These are phyloP conservation scores for Baeospora myosura DNA, from an alignment of 1,284 basidiomycete genomes.

Conservation along the genomic window DNA sequence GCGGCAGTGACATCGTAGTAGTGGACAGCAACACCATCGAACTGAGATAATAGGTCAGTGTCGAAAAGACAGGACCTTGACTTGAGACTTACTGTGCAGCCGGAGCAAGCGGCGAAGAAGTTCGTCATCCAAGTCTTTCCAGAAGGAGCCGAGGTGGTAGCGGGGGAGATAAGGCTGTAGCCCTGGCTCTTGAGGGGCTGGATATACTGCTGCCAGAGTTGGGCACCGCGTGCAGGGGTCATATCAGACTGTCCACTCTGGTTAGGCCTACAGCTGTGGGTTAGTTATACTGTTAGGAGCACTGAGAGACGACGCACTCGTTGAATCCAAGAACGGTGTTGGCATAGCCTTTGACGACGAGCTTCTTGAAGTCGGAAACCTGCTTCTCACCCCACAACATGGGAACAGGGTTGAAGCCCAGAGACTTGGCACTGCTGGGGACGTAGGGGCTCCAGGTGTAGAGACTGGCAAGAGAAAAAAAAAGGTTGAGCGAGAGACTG, in stretches of 20 bases:
- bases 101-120: slow-evolving; percentile 46
- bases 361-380: slow-evolving; percentile 31
- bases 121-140: slow-evolving; percentile 53
- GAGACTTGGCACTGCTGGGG: slow-evolving; percentile 26
- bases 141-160: slow-evolving; percentile 52
- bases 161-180: slow-evolving; percentile 57
- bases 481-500: background rate
- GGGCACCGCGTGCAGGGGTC: slow-evolving; percentile 37
- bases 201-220: slow-evolving; percentile 58
- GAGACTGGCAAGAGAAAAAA: slow-evolving; percentile 27
- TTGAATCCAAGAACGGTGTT: slow-evolving; percentile 58
- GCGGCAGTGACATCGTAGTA: slow-evolving; percentile 50
- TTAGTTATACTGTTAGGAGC: slow-evolving; percentile 5
- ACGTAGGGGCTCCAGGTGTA: slow-evolving; percentile 52
- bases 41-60: slow-evolving; percentile 25
- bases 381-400: slow-evolving; percentile 61
- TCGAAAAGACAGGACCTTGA: background rate
- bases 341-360: slow-evolving; percentile 43
- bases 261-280: slow-evolving; percentile 31
- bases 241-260: slow-evolving; percentile 53
- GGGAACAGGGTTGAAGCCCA: slow-evolving; percentile 47
- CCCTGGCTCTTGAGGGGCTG: slow-evolving; percentile 50
- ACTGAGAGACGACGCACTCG: slow-evolving; percentile 41
- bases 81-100: slow-evolving; percentile 41
- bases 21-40: slow-evolving; percentile 47